Evolutionary conservation across 495 filamentous ascomycete species (phyloP), one percentile per base, ranked within the genome.

Genomic region (Penicillium roqueforti): DNA sequence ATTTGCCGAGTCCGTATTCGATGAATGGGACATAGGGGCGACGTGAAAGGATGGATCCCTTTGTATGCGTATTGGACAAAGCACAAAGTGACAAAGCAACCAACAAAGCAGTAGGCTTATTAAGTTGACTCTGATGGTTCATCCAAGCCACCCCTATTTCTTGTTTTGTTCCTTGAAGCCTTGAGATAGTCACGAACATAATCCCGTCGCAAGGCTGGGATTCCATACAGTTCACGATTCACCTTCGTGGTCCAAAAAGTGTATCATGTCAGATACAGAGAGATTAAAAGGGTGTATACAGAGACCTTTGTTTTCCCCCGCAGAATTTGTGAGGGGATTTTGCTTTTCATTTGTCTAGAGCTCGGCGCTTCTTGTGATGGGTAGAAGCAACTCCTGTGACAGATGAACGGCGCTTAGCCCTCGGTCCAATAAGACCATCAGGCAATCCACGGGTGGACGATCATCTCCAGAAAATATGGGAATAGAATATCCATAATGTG

Each of bases 341-440:
- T 36, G 51, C 37, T 20, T 48, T 37, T 26, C 36, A 43, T 43
- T 26, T 34, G 48, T 46, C 28, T 36, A 29, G 20, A 53, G 20
- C 51, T n/a, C 14, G 51, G 51, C 51, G 51, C 51, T 46, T 54
- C 51, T 54, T 28, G 42, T 29, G 31, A n/a, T 49, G 47, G 47
- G 20, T 26, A 20, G 38, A 13, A 42, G 29, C 9, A 52, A 19
- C 9, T 16, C 20, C 29, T 54, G 51, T 54, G 51, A 54, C 43
- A 45, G 51, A 46, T 47, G 51, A 54, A 29, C 25, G 42, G 51
- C 51, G 51, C 51, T 54, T 54, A 54, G 34, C 42, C 16, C 23
- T 25, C 31, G 22, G n/a, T n/a, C 51, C 51, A 54, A 54, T 54
- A 31, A 46, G 36, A 43, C 1, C 13, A 13, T 22, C 6, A 13